Percentiles rank a stretch among this genome's conserved stretches.
phyloP scores from a whole-genome alignment of 768 basidiomycete genomes.

The Kwoniella mangroviensis region DNA sequence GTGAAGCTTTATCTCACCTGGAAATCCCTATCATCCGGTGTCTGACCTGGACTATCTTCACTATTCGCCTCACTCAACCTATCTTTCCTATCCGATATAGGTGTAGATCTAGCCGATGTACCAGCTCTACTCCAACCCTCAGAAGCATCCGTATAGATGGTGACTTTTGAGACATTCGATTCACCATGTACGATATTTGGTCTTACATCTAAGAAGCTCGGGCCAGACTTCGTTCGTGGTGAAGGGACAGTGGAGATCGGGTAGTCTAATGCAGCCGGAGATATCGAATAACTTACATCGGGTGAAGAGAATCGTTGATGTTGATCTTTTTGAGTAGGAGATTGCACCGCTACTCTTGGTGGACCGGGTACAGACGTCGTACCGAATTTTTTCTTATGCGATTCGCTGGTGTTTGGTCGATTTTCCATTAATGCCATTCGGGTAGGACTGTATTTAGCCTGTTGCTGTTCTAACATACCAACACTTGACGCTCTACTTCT shows the following conservation, averaged over 20 bases:
- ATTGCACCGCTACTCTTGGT: conserved; percentile 9
- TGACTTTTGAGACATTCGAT: conserved; percentile 23
- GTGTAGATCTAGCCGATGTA: conserved; percentile 16
- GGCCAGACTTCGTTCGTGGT: conserved; percentile 9
- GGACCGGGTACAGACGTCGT: conserved; percentile 9
- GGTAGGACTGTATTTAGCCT: conserved; percentile 16
- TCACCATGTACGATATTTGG: conserved; percentile 30
- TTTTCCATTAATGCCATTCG: conserved; percentile 8
- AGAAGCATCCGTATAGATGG: conserved; percentile 46
- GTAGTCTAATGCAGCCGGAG: conserved; percentile 30
- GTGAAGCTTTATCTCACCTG: no score
- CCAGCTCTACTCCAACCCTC: conserved; percentile 42
- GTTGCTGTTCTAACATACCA: conserved; percentile 20
- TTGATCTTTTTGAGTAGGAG: conserved; percentile 9
- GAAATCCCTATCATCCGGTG: conserved; percentile 46
- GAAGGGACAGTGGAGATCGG: conserved; percentile 34
- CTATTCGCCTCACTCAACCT: conserved; percentile 2
- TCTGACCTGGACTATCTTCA: conserved; percentile 22
- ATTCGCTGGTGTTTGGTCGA: conserved; percentile 6
- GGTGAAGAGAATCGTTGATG: conserved; percentile 5
- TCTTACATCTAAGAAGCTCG: conserved; percentile 14
- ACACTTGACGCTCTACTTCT: conserved; percentile 43
- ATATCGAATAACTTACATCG: conserved; percentile 1
- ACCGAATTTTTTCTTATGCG: not conserved
- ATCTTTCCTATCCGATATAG: conserved; percentile 13